Conservation (phyloP, 805 yeast species). For the Teunomyces gatunensis region DNA sequence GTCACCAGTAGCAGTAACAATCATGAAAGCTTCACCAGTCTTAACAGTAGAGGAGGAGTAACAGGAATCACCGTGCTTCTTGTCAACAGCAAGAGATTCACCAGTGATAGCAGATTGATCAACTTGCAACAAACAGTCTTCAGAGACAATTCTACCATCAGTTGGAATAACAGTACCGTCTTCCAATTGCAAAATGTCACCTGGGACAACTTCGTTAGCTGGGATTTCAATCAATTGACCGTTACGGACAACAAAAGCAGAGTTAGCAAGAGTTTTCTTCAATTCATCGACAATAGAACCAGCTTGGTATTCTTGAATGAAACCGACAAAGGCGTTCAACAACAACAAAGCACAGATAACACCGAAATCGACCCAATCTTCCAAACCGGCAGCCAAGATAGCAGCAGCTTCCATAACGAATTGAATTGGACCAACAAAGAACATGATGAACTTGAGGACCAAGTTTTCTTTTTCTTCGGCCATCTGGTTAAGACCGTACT, state of each 20-base stretch:
- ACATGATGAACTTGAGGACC: constrained; percentile 75
- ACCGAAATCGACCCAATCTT: constrained; percentile 99
- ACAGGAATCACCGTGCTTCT: constrained; percentile 80
- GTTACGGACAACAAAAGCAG: constrained; percentile 83
- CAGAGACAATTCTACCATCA: constrained; percentile 86
- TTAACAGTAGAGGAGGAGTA: constrained; percentile 93
- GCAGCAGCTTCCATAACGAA: constrained; percentile 98
- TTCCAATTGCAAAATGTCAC: constrained; percentile 89
- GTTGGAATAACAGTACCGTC: constrained; percentile 93
- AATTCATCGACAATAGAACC: constrained; percentile 96
- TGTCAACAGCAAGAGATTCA: constrained; percentile 95
- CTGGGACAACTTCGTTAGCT: constrained; percentile 88
- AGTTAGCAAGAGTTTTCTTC: constrained; percentile 90
- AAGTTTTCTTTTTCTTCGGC: constrained; percentile 83
- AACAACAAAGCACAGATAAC: constrained; percentile 85
- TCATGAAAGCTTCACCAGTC: constrained; percentile 93
- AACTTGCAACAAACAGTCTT: constrained; percentile 82
- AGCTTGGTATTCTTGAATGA: constrained; percentile 96
- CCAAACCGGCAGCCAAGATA: constrained; percentile 89
- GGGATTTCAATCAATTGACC: constrained; percentile 73
- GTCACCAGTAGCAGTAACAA: constrained; percentile 95
- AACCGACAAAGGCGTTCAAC: constrained; percentile 92
- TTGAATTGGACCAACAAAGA: constrained; percentile 94
- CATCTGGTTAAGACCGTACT: constrained; percentile 88
- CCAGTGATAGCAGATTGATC: constrained; percentile 98